Conservation (phyloP, 1,284 basidiomycete genomes). For the Trametes pubescens region DNA sequence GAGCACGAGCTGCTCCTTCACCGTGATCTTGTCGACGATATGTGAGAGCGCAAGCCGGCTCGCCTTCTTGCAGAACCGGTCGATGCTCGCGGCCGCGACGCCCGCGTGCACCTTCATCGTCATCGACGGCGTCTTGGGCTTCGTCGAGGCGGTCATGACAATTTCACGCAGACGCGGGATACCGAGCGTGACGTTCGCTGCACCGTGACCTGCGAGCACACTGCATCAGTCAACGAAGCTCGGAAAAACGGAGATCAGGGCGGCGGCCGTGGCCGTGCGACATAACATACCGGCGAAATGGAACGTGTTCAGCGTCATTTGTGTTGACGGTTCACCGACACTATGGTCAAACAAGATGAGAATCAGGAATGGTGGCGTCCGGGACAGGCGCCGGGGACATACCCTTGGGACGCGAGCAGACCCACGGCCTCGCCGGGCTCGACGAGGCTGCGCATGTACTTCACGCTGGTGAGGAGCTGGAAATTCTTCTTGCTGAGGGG, state of each 20-base stretch:
- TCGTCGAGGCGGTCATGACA: constrained; percentile 97
- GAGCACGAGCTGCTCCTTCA: constrained; percentile 81
- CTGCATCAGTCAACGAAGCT: constrained; percentile 19
- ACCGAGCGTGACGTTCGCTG: constrained; percentile 98
- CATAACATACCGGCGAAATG: constrained; percentile 87
- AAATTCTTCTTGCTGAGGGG: constrained; percentile 72
- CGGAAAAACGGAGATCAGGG: constrained; percentile 18
- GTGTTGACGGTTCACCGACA: constrained; percentile 98
- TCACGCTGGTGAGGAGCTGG: constrained; percentile 84
- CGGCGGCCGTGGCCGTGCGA: constrained; percentile 8
- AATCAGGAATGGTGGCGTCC: constrained; percentile 6
- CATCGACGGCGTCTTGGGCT: constrained; percentile 99
- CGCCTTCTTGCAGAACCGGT: constrained; percentile 90
- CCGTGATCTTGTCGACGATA: constrained; percentile 85
- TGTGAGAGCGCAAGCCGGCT: constrained; percentile 90
- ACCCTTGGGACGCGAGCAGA: constrained; percentile 97
- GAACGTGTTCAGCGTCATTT: constrained; percentile 99
- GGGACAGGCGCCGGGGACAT: constrained; percentile 39
- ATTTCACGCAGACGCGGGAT: constrained; percentile 99
- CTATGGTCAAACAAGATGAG: constrained; percentile 50
- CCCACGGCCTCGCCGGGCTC: constrained; percentile 99
- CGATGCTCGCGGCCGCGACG: constrained; percentile 65
- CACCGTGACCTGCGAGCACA: constrained; percentile 83
- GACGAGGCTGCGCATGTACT: constrained; percentile 93
- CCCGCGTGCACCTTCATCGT: constrained; percentile 76